These are phyloP conservation scores for Trichoderma harzianum DNA, from an alignment of 2,329 filamentous ascomycete species.

Conservation along the genomic window DNA sequence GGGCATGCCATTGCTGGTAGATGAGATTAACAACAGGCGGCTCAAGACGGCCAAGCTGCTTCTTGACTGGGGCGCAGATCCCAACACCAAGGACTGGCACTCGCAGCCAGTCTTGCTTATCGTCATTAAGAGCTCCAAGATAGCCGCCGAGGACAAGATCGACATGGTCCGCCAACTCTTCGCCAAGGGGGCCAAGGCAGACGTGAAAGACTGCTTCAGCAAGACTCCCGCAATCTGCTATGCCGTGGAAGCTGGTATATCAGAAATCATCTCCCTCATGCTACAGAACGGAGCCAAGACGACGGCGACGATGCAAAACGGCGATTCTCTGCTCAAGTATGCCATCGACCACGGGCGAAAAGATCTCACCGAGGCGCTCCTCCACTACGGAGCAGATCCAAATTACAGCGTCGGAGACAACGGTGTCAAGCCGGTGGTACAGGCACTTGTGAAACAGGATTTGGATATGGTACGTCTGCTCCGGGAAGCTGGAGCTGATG, in stretches of 20 bases:
- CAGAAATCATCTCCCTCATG: slow-evolving; percentile 28
- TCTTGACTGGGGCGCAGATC: slow-evolving; percentile 33
- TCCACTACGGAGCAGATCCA: slow-evolving; percentile 33
- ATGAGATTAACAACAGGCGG: slow-evolving; percentile 32
- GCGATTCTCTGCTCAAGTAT: slow-evolving; percentile 32
- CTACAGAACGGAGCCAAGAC: slow-evolving; percentile 30
- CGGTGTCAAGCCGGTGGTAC: slow-evolving; percentile 32
- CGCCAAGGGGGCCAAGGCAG: slow-evolving; percentile 32
- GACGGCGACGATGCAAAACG: slow-evolving; percentile 28
- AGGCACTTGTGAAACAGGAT: slow-evolving; percentile 30
- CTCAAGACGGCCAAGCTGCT: slow-evolving; percentile 33
- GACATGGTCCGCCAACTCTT: slow-evolving; percentile 32
- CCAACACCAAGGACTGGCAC: slow-evolving; percentile 31
- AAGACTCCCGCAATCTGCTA: slow-evolving; percentile 25
- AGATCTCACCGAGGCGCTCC: slow-evolving; percentile 27
- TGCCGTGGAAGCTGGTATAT: slow-evolving; percentile 26
- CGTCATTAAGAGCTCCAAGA: slow-evolving; percentile 27
- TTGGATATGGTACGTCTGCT: slow-evolving; percentile 30
- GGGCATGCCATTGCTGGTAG: slow-evolving; percentile 34
- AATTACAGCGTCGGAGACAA: slow-evolving; percentile 31
- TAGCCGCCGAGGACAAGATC: slow-evolving; percentile 26
- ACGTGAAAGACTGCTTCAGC: slow-evolving; percentile 27
- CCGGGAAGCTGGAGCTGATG: slow-evolving; percentile 28
- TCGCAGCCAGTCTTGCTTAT: slow-evolving; percentile 32
- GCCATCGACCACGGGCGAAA: slow-evolving; percentile 27